These are phyloP conservation scores for Rhododendron williamsianum DNA, from an alignment of 148 eudicot genomes.

Conservation along the genomic window DNA sequence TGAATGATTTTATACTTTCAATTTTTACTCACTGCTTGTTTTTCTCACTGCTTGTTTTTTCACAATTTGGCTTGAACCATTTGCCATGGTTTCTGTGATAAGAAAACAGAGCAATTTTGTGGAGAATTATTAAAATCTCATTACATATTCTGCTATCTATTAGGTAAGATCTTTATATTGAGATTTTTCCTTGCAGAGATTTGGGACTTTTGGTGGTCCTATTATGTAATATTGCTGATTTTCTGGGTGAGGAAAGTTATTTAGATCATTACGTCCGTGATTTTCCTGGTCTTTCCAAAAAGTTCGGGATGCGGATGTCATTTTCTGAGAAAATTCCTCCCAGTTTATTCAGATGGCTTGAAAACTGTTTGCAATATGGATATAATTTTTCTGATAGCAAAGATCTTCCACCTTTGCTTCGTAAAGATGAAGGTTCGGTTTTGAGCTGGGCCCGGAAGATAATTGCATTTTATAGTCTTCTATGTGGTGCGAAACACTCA, in stretches of 20 bases:
- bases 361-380: constrained; percentile 75
- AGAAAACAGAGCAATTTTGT: background rate
- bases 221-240: constrained; percentile 55
- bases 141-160: background rate
- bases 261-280: constrained; percentile 88
- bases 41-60: background rate
- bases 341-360: constrained; percentile 89
- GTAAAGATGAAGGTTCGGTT: constrained; percentile 53
- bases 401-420: constrained; percentile 77
- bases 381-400: constrained; percentile 32
- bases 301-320: constrained; percentile 25
- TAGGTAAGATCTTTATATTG: background rate
- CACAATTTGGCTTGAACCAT: background rate
- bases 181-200: constrained; percentile 51
- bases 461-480: constrained; percentile 73
- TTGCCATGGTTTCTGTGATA: background rate
- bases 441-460: constrained; percentile 89
- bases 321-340: constrained; percentile 53
- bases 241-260: constrained; percentile 60
- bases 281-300: constrained; percentile 68
- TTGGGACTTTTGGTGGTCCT: constrained; percentile 68
- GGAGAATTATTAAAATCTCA: background rate
- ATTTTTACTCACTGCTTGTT: background rate
- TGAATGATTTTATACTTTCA: background rate
- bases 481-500: constrained; percentile 57